A percentile compares a stretch with the other conserved stretches of the same genome.
phyloP scores from a whole-genome alignment of 1,284 basidiomycete species.

The Kalmanozyma brasiliensis region DNA sequence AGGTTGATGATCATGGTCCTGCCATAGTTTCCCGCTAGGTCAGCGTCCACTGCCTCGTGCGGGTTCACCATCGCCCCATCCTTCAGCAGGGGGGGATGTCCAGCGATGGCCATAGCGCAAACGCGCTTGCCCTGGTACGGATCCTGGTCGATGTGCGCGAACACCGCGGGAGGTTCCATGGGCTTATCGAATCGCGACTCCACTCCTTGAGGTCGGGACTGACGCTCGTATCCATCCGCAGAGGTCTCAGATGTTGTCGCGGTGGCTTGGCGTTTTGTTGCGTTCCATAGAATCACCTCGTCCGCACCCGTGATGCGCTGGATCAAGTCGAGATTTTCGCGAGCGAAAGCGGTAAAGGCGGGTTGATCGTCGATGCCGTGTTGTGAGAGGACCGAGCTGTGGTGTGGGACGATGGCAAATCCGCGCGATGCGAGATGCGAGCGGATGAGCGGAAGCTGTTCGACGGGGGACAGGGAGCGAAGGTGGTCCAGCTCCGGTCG shows the following conservation, averaged over 20 bases:
- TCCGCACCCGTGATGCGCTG: slow-evolving; percentile 28
- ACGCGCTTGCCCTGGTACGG: slow-evolving; percentile 21
- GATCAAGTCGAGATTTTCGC: slow-evolving; percentile 26
- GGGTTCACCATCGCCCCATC: slow-evolving; percentile 2
- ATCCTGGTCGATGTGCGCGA: slow-evolving; percentile 34
- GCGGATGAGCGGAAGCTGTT: slow-evolving; percentile 8
- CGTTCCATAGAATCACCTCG: slow-evolving; percentile 36
- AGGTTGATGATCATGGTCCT: slow-evolving; percentile 39
- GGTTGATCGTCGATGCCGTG: slow-evolving; percentile 21
- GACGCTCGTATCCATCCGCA: slow-evolving; percentile 16
- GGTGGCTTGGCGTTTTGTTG: slow-evolving; percentile 23
- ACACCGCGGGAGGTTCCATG: slow-evolving; percentile 27
- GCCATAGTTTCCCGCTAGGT: slow-evolving; percentile 5
- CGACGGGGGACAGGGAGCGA: background rate
- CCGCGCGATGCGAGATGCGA: slow-evolving; percentile 15
- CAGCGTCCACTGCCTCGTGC: slow-evolving; percentile 8
- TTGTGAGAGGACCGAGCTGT: slow-evolving; percentile 10
- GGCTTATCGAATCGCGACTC: slow-evolving; percentile 28
- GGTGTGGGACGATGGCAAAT: slow-evolving; percentile 23
- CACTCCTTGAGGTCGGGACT: slow-evolving; percentile 25
- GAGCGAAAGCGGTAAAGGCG: slow-evolving; percentile 17
- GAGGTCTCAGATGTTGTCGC: slow-evolving; percentile 20
- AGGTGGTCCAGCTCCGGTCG: slow-evolving; percentile 18
- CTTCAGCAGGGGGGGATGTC: slow-evolving; percentile 8
- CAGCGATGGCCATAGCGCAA: slow-evolving; percentile 35